These are phyloP conservation scores for Tolypocladium guangdongense DNA, from an alignment of 2,329 filamentous ascomycete genomes.

Conservation along the genomic window DNA sequence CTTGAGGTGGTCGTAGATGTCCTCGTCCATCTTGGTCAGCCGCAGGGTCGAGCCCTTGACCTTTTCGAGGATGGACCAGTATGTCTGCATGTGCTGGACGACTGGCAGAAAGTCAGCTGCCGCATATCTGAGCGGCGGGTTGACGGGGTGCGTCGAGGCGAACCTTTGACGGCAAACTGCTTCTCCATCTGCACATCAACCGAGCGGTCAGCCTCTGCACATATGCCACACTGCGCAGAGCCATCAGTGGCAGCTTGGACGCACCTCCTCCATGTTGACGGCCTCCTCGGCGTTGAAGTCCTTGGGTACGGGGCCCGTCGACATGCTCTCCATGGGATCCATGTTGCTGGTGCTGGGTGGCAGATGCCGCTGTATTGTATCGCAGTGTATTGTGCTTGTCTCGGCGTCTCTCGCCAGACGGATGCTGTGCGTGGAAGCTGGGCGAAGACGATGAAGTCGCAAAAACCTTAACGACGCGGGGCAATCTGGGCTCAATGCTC, in stretches of 20 bases:
- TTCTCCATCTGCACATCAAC: conserved; percentile 69
- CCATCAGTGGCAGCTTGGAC: conserved; percentile 13
- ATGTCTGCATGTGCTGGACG: conserved; percentile 92
- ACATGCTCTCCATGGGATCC: conserved; percentile 29
- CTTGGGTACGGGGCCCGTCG: conserved; percentile 31
- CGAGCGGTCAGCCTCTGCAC: conserved; percentile 1
- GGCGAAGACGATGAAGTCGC: not conserved
- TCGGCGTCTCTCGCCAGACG: not conserved
- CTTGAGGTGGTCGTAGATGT: conserved; percentile 84
- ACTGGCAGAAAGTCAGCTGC: conserved; percentile 28
- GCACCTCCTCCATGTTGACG: conserved; percentile 43
- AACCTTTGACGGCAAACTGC: conserved; percentile 95
- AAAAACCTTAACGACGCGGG: not conserved
- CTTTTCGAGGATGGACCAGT: conserved; percentile 91
- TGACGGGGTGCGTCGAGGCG: not conserved
- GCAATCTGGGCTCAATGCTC: too few relatives aligned
- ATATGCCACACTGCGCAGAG: not conserved
- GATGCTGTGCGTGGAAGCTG: not conserved
- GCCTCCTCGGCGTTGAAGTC: conserved; percentile 49
- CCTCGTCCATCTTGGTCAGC: conserved; percentile 88
- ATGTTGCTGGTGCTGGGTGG: conserved; percentile 11
- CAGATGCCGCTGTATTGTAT: not conserved
- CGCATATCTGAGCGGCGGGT: not conserved
- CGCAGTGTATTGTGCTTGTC: not conserved
- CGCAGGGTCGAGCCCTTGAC: conserved; percentile 80